Conservation (phyloP, 2,329 filamentous ascomycete genomes). For the Shiraia sp. region DNA sequence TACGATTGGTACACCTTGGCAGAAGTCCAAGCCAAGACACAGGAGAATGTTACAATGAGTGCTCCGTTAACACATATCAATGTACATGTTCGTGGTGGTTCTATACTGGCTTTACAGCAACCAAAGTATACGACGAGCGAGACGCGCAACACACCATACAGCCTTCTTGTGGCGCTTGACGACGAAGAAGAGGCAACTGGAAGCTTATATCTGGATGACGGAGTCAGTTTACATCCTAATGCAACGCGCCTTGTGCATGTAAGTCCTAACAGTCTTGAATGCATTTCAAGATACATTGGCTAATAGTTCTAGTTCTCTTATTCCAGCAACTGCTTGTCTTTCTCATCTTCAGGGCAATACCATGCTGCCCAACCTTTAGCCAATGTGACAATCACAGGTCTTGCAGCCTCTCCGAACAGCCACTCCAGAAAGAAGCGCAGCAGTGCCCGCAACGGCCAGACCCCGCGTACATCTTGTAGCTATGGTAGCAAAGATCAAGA, state of each 20-base stretch:
- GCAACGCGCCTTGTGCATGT: constrained; percentile 60
- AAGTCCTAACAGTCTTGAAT: constrained; percentile 21
- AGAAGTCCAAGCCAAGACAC: constrained; percentile 52
- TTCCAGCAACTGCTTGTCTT: constrained; percentile 9
- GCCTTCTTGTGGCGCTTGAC: constrained; percentile 63
- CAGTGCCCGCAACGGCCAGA: neutral
- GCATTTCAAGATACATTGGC: neutral
- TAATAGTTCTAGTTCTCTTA: constrained; percentile 47
- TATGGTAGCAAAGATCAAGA: constrained; percentile 6
- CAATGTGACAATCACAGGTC: constrained; percentile 57
- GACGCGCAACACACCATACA: constrained; percentile 45
- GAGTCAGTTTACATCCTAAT: constrained; percentile 63
- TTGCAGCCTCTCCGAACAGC: constrained; percentile 46
- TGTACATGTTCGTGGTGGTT: constrained; percentile 70
- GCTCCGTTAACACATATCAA: constrained; percentile 70
- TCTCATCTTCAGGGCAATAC: constrained; percentile 50
- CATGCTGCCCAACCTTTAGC: constrained; percentile 58
- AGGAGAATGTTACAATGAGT: constrained; percentile 60
- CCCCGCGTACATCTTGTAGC: constrained; percentile 26
- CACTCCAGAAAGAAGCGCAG: neutral
- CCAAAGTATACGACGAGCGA: constrained; percentile 38
- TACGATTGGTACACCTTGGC: constrained; percentile 76
- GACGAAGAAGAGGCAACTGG: constrained; percentile 59
- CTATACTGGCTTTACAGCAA: constrained; percentile 27
- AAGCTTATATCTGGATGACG: constrained; percentile 71